Conservation (phyloP, 176 grass and related monocot species). For the Cenchrus fungigraminus region DNA sequence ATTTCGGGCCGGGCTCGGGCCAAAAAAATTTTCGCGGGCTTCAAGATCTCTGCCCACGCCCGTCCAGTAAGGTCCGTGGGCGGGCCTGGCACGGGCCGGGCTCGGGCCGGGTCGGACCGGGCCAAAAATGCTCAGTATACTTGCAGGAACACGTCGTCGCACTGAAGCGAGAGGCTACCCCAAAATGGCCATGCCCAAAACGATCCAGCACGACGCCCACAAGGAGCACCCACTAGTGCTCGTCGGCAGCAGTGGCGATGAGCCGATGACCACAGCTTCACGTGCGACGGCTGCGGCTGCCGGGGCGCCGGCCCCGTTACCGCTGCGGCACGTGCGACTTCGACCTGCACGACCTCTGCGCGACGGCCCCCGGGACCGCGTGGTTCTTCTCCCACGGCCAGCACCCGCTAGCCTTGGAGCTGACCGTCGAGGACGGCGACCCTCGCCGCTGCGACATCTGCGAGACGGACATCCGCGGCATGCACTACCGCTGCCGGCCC, state of each 20-base stretch:
- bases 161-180: not conserved
- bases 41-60: too few species aligned
- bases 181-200: not conserved
- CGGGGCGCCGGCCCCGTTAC: not conserved
- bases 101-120: too few species aligned
- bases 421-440: not conserved
- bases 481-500: constrained; percentile 4
- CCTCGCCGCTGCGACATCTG: not conserved
- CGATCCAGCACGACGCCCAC: constrained; percentile 15
- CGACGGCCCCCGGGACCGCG: not conserved
- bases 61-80: too few species aligned
- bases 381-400: not conserved
- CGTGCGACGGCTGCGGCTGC: constrained; percentile 1
- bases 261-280: not conserved
- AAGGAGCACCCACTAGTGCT: not conserved
- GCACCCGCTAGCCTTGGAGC: not conserved
- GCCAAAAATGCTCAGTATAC: too few species aligned
- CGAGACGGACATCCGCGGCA: not conserved
- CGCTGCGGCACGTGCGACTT: constrained; percentile 23
- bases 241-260: too few species aligned
- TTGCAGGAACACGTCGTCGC: not conserved
- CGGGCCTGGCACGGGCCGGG: too few species aligned
- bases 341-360: constrained; percentile 24
- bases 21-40: too few species aligned
- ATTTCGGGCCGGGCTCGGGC: too few species aligned